A percentile compares a stretch with the other conserved stretches of the same genome.
These are phyloP conservation scores for Chaetoscypha palmicola DNA, from an alignment of 2,329 filamentous ascomycete species.

Conservation along the genomic window DNA sequence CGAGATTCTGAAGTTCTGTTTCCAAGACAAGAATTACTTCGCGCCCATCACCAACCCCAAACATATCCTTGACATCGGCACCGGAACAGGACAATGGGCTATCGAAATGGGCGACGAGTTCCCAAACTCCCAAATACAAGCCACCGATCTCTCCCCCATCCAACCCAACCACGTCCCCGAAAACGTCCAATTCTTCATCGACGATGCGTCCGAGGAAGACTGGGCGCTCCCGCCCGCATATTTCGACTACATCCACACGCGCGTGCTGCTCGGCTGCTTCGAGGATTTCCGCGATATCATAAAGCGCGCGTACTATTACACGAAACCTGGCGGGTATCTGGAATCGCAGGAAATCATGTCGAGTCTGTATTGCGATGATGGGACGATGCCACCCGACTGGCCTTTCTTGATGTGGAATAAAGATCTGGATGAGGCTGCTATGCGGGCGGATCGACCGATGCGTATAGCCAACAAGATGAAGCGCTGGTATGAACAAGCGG, in stretches of 20 bases:
- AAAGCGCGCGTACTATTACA: conserved; percentile 20
- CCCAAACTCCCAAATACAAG: conserved; percentile 50
- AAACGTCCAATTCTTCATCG: conserved; percentile 66
- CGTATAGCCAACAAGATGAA: conserved; percentile 22
- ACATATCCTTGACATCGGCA: conserved; percentile 35
- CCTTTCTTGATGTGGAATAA: conserved; percentile 23
- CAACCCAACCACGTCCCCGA: conserved; percentile 59
- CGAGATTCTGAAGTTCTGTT: conserved; percentile 36
- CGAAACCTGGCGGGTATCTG: conserved; percentile 42
- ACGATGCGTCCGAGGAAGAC: conserved; percentile 31
- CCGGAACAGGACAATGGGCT: conserved; percentile 55
- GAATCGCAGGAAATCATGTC: conserved; percentile 41
- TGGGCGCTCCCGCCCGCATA: conserved; percentile 39
- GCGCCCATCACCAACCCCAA: conserved; percentile 36
- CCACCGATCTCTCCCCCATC: conserved; percentile 61
- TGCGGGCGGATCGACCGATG: conserved; percentile 18
- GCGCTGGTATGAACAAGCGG: conserved; percentile 35
- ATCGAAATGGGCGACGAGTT: conserved; percentile 55
- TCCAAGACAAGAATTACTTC: conserved; percentile 34
- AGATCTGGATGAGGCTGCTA: conserved; percentile 18
- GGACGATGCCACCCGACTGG: conserved; percentile 27
- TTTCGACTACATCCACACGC: conserved; percentile 55
- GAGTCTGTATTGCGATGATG: conserved; percentile 37
- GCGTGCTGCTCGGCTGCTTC: conserved; percentile 28
- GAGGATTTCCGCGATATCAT: conserved; percentile 21